Conservation (phyloP, 2,329 filamentous ascomycete species). For the Podosphaera fusca region DNA sequence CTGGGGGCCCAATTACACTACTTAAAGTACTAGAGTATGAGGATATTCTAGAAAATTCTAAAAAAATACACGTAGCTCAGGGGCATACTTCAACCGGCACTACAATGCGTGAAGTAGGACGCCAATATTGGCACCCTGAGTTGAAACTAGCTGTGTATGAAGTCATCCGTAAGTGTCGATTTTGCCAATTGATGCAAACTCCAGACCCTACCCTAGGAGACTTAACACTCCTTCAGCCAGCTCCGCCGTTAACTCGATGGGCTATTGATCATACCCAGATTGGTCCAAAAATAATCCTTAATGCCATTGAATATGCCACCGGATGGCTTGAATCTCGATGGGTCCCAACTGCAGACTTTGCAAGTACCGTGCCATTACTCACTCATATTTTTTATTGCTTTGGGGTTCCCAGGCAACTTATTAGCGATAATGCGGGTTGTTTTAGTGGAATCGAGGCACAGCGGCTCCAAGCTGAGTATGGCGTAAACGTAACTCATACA, state of each 20-base stretch:
- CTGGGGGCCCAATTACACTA: not conserved
- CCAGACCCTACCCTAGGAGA: not conserved
- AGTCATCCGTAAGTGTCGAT: not conserved
- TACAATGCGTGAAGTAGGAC: not conserved
- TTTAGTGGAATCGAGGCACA: not conserved
- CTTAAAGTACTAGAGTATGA: not conserved
- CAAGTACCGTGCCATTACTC: not conserved
- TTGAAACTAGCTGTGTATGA: not conserved
- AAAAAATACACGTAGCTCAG: not conserved
- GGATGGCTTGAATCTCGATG: not conserved
- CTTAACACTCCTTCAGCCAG: not conserved
- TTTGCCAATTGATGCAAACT: not conserved
- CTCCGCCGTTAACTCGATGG: not conserved
- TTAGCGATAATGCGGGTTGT: not conserved
- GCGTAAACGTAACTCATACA: not conserved
- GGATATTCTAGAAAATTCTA: not conserved
- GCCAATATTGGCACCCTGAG: not conserved
- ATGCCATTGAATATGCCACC: conserved; percentile 1
- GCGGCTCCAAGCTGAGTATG: not conserved
- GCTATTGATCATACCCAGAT: not conserved
- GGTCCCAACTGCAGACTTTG: not conserved
- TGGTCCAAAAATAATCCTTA: not conserved
- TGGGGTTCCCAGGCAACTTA: not conserved
- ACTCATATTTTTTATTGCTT: not conserved
- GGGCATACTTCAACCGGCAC: not conserved